phyloP scores from a whole-genome alignment of 345 rosid genomes.

The Dimocarpus longan region DNA sequence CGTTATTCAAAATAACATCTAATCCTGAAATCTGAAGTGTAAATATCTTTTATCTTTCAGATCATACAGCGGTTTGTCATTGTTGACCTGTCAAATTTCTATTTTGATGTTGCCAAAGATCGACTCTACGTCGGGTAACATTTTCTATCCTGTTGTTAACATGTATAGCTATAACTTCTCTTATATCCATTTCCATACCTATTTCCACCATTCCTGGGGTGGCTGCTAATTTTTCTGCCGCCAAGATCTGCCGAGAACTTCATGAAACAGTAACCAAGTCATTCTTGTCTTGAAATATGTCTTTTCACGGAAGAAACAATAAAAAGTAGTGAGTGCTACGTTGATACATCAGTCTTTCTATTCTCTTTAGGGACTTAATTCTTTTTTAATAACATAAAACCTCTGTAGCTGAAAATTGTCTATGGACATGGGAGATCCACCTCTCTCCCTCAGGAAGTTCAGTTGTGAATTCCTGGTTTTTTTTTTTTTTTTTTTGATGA shows the following conservation, averaged over 20 bases:
- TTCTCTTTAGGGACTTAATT: not conserved
- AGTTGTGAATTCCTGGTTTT: not conserved
- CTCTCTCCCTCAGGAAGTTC: not conserved
- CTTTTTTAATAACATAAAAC: not conserved
- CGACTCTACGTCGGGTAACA: slow-evolving; percentile 93
- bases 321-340: not conserved
- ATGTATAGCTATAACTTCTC: not conserved
- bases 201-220: not conserved
- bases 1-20: not conserved
- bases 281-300: not conserved
- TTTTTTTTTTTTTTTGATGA: too few species aligned
- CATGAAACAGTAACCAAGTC: not conserved
- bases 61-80: slow-evolving; percentile 79
- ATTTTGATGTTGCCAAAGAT: slow-evolving; percentile 94
- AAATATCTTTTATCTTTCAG: slow-evolving; percentile 45
- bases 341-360: not conserved
- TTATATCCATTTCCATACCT: not conserved
- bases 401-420: not conserved
- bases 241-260: not conserved
- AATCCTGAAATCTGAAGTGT: not conserved
- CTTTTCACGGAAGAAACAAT: not conserved
- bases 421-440: not conserved
- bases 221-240: not conserved
- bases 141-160: slow-evolving; percentile 16
- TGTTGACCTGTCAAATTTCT: slow-evolving; percentile 92